Base-by-base conservation (phyloP, 176 grass and related monocot genomes). In the Avena atlantica region DNA sequence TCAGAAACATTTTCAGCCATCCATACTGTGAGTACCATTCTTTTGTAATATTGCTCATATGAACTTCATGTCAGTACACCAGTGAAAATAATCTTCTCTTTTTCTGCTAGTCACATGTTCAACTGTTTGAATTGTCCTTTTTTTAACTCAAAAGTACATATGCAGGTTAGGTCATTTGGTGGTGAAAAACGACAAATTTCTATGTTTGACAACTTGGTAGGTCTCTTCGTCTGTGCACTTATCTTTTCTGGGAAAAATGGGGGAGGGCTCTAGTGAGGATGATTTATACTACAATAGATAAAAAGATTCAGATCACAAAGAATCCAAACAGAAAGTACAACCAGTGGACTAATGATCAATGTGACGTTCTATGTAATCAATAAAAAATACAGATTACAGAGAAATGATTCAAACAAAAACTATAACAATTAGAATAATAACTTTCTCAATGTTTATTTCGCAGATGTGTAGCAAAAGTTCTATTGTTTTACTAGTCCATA, bases 1-100 rank as follows among this genome's bases (percentile, higher is more conserved):
- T 89, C 87, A 76, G 96, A 98, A 87, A 95, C 96, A 78, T 98
- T 98, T 91, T 95, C 93, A 83, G 92, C 93, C 80, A 98, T 98
- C 78, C 92, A 92, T 81, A 98, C 93, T 67, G 96, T 98, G 93
- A 90, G 92, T 92, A 51, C 52, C 15, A 85, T 79, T 88, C 44
- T 71, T 83, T 88, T 84, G 3, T 50, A 70, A 55, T 11, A 80
- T 45, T 75, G 36, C 25, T 48, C 45, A 47, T 65, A 45, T 78
- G 21, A 45, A 36, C 24, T 15, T 55, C 62, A 25, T 60, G 3
- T 69, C 49, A 86, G 20, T 63, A 37, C 49, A 2, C 60, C 58
- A 86, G 27, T 55, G 21, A 45, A 61, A 15, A 70, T 61, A 47
- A 53, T 78, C 19, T 71, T 50, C 6, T 81, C 3, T 74, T 4